Base-by-base conservation (phyloP, 139 green algal species). In the Chlorella sp. region DNA sequence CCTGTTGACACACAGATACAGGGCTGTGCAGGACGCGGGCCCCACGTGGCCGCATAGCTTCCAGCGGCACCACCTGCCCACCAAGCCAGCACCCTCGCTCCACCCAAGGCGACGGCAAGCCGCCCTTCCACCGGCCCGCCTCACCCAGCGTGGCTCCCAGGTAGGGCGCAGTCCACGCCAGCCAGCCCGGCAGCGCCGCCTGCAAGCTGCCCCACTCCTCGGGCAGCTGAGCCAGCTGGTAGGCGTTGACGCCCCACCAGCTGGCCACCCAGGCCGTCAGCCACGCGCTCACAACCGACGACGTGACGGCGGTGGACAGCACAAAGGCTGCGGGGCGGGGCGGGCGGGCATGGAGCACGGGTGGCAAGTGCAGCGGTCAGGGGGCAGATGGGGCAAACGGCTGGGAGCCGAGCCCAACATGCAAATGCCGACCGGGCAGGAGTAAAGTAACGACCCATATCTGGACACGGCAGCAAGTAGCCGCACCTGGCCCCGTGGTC, bases 161-260 rank as follows among this genome's bases (percentile, higher is more conserved):
- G 32, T 74, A 83, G 30, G 77, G 77, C 11, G 38, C 58, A 14
- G 77, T 83, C 77, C 77, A 83, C 14, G 58, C 77, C 58, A 73
- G 40, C 77, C 58, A 73, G 13, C 41, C 13, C 28, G 77, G 28
- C 34, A 41, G 36, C 20, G 60, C 60, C 26, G 60, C 56, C 5
- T 19, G 20, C 9, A 40, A 24, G 76, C 44, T 34, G 40, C 60
- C 60, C 24, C 16, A 22, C 34, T 83, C 77, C 60, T 83, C 60
- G 28, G 73, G 77, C 77, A 83, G 56, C 28, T 64, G 77, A 40
- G 74, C 60, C 77, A 83, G 56, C 11, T 64, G 58, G 77, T 83
- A 83, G 4, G 77, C 77, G 16, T 83, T 64, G 36, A 22, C 46
- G 41, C 72, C 72, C 43, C 43, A 43, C 24, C 32, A 26, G 72